Base-by-base conservation (phyloP, 2,329 filamentous ascomycete genomes). In the Chaetomiaceae sp. region DNA sequence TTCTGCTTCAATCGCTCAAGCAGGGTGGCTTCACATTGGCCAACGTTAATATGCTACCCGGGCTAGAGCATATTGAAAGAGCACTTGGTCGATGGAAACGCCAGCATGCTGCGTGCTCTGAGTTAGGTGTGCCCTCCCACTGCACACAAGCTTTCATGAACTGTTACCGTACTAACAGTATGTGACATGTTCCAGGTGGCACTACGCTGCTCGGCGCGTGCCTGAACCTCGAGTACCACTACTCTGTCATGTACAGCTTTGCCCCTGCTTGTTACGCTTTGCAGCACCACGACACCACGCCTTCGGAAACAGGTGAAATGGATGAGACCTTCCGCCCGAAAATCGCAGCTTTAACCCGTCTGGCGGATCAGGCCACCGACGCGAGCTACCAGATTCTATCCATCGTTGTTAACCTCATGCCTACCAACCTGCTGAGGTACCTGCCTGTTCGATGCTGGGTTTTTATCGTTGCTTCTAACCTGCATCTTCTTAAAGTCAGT, bases 231-330 rank as follows among this genome's bases (percentile, higher is more conserved):
- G 40, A 43, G n/a, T 43, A 43, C 13, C 40, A 43, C 27, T 43
- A 43, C 25, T 30, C 25, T 8, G 14, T 43, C 40, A 43, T 43
- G 40, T 43, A 43, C 25, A 43, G 40, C n/a, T 43, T 43, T 32
- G 40, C 40, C n/a, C 40, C 40, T 3, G 40, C 40, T 16, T 18
- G 27, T n/a, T 32, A 29, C 4, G 40, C 40, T n/a, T 23, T 43
- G 11, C 40, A 43, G 14, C 40, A 43, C 40, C n/a, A 43, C 40
- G 3, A 38, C 36, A 18, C 40, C 11, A 14, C 25, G 1, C 13
- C 25, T 7, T 32, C 27, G 9, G 25, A 43, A 6, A 23, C 40
- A 16, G 25, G 20, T 8, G 20, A n/a, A 9, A 13, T 11, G 11
- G n/a, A 29, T 10, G 14, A 43, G 4, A 5, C 14, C 2, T 8